Evolutionary conservation across 768 basidiomycete species (phyloP), one percentile per base, ranked within the genome.

Genomic region (Calocybe gangraenosa): DNA sequence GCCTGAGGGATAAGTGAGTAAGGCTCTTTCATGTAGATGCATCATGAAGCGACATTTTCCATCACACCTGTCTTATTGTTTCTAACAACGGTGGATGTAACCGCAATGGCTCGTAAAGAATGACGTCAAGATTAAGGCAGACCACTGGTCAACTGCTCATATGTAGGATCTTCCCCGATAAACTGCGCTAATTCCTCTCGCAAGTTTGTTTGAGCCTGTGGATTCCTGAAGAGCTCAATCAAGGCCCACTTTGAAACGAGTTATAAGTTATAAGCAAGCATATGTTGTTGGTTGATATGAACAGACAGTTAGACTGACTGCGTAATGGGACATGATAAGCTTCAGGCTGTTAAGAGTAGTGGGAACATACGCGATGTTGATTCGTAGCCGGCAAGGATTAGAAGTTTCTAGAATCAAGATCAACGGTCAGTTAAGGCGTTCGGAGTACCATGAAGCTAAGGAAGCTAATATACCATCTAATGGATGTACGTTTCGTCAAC

Each of bases 91-190:
- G 65, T 7, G 73, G 65, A 47, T 75, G 71, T 2, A 73, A 49
- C 15, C 74, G 57, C 6, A 75, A 54, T 6, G 63, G 64, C 49
- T 75, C 74, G 35, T 66, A 66, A 0, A 64, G 58, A n/a, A 75
- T 64, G 23, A 49, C 52, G 14, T 56, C 47, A 20, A 56, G 52
- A 33, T n/a, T 51, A 56, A 1, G 55, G 55, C 14, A 56, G 28
- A 13, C 34, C 38, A 23, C 18, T 41, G 1, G 36, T 41, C 13
- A 52, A 23, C 18, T 52, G 46, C 1, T 55, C 54, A 3, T 41
- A 50, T 1, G 54, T 42, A 1, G 51, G 50, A 20, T 50, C 49
- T 3, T 47, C 45, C 3, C 17, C 15, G 1, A 35, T 13, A 21
- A 49, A 47, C 51, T 31, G 38, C 18, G 25, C 35, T 19, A 70